Conservation (phyloP, 345 rosid genomes). For the Rubroshorea leprosula region DNA sequence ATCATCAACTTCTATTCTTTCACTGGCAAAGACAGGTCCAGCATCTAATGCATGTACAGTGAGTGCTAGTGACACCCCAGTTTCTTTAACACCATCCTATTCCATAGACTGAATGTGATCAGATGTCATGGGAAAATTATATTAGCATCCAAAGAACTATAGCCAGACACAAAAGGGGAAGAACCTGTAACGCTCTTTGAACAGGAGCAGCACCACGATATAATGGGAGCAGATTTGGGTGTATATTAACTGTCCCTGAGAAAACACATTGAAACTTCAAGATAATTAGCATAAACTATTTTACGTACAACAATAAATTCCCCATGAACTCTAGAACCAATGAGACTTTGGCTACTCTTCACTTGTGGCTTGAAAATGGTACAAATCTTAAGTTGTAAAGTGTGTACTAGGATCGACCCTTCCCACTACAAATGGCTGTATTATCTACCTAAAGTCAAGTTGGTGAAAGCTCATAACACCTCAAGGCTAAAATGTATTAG, state of each 20-base stretch:
- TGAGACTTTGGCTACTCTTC: no score
- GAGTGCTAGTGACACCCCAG: conserved; percentile 91
- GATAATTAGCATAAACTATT: neutral
- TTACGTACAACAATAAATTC: no score
- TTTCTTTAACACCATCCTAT: conserved; percentile 83
- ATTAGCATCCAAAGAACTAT: conserved; percentile 2
- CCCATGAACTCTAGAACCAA: no score
- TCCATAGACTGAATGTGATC: conserved; percentile 21
- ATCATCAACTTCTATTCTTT: conserved; percentile 58
- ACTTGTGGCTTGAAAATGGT: no score
- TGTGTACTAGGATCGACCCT: no score
- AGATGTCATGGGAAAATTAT: conserved; percentile 8
- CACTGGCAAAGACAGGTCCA: conserved; percentile 76
- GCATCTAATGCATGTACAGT: conserved; percentile 82
- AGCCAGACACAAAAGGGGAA: conserved; percentile 7
- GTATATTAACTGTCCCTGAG: conserved; percentile 91
- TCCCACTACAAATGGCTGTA: no score
- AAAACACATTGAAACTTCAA: conserved; percentile 12
- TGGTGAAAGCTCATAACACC: no score
- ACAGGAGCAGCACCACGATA: conserved; percentile 99
- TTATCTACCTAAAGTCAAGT: no score
- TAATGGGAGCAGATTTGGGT: conserved; percentile 79
- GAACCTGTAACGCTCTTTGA: conserved; percentile 84
- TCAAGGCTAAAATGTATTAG: no score
- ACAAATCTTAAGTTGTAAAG: no score